phyloP scores from a whole-genome alignment of 2,329 filamentous ascomycete species.

The Colletotrichum filicis region DNA sequence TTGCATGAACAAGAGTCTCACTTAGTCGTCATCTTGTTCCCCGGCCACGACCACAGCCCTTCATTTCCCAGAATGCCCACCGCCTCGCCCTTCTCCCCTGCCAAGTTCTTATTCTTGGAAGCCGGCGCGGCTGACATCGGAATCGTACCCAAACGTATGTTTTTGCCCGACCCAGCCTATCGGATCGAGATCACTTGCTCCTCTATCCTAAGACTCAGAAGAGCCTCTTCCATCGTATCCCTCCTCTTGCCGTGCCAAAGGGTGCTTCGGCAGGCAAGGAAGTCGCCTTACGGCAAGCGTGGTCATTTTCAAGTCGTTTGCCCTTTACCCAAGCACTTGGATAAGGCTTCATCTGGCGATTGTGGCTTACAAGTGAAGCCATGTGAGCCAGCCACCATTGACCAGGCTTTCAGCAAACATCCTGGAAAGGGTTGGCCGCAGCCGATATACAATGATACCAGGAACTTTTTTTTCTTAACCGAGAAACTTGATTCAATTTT shows the following conservation, averaged over 20 bases:
- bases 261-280: background rate
- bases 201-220: background rate
- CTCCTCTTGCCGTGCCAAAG: background rate
- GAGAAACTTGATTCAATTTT: constrained; percentile 22
- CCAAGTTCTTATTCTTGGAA: constrained; percentile 3
- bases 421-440: background rate
- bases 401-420: background rate
- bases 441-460: background rate
- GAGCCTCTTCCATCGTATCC: background rate
- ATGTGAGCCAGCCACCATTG: background rate
- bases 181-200: constrained; percentile 22
- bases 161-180: constrained; percentile 27
- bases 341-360: background rate
- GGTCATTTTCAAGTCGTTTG: background rate
- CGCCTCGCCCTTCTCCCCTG: constrained; percentile 13
- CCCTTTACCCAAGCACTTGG: background rate
- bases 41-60: constrained; percentile 9
- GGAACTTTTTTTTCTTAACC: background rate
- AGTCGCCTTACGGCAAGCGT: constrained; percentile 8
- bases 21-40: constrained; percentile 9
- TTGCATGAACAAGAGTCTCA: constrained; percentile 31
- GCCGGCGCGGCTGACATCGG: constrained; percentile 27
- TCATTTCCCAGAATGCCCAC: background rate
- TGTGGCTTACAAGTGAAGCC: background rate
- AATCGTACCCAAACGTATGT: constrained; percentile 26